Evolutionary conservation across 1,139 yeast genomes (phyloP).

Genomic region (Yarrowia galli): DNA sequence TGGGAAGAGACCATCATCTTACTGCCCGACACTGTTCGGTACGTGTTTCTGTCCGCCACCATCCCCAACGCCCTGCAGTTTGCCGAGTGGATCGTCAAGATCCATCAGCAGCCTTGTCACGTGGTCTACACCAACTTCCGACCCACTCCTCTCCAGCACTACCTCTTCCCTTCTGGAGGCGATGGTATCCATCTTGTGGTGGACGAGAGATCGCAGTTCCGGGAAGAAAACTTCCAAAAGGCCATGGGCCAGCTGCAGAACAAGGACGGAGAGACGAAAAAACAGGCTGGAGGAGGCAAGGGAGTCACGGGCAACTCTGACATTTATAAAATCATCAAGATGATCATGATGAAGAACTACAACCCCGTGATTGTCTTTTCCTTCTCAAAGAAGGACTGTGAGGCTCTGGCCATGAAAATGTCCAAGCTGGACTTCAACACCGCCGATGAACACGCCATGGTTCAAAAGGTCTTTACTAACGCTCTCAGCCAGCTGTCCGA

Average conservation of each 20-base stretch:
- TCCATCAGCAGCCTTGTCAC: slow-evolving; percentile 95
- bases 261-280: slow-evolving; percentile 75
- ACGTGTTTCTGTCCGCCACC: slow-evolving; percentile 75
- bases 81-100: slow-evolving; percentile 98
- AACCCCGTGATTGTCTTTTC: slow-evolving; percentile 98
- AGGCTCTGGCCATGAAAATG: slow-evolving; percentile 90
- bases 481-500: slow-evolving; percentile 90
- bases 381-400: slow-evolving; percentile 96
- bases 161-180: slow-evolving; percentile 95
- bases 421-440: slow-evolving; percentile 91
- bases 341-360: slow-evolving; percentile 95
- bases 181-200: slow-evolving; percentile 97
- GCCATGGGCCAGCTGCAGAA: slow-evolving; percentile 96
- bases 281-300: slow-evolving; percentile 62
- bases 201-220: slow-evolving; percentile 93
- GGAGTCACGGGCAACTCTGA: slow-evolving; percentile 77
- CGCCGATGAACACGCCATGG: slow-evolving; percentile 89
- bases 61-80: slow-evolving; percentile 98
- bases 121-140: slow-evolving; percentile 98
- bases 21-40: slow-evolving; percentile 87
- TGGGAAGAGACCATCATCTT: slow-evolving; percentile 99
- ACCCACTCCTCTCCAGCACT: slow-evolving; percentile 98
- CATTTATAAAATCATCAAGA: slow-evolving; percentile 93
- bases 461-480: slow-evolving; percentile 85
- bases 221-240: slow-evolving; percentile 97